Percentiles rank a stretch among this genome's conserved stretches.
Evolutionary conservation across 768 basidiomycete genomes (phyloP).

Genomic region (Gloeopeniophorella convolvens): DNA sequence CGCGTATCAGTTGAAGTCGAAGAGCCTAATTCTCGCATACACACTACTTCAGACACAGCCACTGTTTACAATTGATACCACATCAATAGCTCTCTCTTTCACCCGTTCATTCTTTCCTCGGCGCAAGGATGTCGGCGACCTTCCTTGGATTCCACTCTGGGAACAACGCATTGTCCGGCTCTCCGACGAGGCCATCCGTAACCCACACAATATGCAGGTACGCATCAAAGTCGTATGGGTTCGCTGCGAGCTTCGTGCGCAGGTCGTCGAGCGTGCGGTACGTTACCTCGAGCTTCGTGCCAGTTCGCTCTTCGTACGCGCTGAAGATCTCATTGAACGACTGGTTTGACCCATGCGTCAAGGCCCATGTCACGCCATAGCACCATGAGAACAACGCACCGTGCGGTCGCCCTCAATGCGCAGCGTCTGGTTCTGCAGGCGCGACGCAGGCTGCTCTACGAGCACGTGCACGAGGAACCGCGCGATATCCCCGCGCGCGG

Average conservation of each 20-base stretch:
- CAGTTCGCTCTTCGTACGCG: constrained; percentile 15
- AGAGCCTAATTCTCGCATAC: no score
- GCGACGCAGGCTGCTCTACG: constrained; percentile 14
- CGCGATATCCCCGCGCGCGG: constrained; percentile 18
- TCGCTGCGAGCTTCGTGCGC: constrained; percentile 7
- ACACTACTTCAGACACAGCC: no score
- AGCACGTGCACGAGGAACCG: constrained; percentile 21
- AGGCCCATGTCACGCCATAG: not conserved
- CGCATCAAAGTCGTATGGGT: constrained; percentile 16
- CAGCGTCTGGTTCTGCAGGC: constrained; percentile 12
- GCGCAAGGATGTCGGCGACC: constrained; percentile 10
- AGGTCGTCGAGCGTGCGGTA: constrained; percentile 13
- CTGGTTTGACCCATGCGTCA: not conserved
- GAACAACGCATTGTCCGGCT: constrained; percentile 14
- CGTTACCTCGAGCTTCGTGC: constrained; percentile 14
- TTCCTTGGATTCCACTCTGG: constrained; percentile 22
- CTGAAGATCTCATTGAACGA: constrained; percentile 21
- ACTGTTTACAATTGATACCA: no score
- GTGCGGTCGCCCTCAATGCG: constrained; percentile 19
- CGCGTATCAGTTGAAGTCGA: no score
- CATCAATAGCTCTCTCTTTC: no score
- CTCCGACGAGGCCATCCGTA: constrained; percentile 7
- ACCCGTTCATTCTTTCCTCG: not conserved
- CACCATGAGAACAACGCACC: constrained; percentile 2
- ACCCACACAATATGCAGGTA: constrained; percentile 10